phyloP scores from a whole-genome alignment of 2,329 filamentous ascomycete species.

The Colletotrichum tamarilloi region DNA sequence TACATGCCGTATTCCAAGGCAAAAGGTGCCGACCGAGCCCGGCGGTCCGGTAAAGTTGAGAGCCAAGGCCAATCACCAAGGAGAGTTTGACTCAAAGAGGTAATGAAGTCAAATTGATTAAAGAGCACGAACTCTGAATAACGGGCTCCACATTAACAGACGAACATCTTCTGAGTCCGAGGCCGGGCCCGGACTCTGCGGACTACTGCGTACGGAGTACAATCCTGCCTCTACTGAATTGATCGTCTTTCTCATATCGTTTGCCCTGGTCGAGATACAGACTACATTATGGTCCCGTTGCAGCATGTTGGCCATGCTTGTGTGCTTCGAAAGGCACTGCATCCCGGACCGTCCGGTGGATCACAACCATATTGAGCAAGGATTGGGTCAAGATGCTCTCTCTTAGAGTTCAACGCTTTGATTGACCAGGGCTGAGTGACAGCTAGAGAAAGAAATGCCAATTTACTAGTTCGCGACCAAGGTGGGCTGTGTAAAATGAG shows the following conservation, averaged over 20 bases:
- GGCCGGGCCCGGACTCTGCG: neutral
- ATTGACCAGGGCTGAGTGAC: neutral
- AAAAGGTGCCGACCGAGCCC: neutral
- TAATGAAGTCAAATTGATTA: constrained; percentile 33
- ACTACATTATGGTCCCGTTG: neutral
- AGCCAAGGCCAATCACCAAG: neutral
- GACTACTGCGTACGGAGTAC: too few relatives aligned
- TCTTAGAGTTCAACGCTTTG: constrained; percentile 10
- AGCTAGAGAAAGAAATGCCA: constrained; percentile 48
- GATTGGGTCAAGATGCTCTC: neutral
- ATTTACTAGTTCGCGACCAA: neutral
- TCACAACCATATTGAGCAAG: neutral
- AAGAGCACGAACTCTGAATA: neutral
- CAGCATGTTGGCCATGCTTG: neutral
- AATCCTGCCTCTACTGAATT: neutral
- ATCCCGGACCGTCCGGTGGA: neutral
- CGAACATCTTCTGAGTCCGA: too few relatives aligned
- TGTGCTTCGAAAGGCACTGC: neutral
- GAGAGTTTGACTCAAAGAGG: constrained; percentile 11
- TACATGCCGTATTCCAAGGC: constrained; percentile 10
- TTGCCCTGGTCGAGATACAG: neutral
- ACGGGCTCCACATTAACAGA: neutral
- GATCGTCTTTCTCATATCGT: neutral
- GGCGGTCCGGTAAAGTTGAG: neutral
- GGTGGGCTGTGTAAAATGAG: neutral